Base-by-base conservation (phyloP, 352 stramenopile genomes). In the Globisporangium rhizosaccharum region DNA sequence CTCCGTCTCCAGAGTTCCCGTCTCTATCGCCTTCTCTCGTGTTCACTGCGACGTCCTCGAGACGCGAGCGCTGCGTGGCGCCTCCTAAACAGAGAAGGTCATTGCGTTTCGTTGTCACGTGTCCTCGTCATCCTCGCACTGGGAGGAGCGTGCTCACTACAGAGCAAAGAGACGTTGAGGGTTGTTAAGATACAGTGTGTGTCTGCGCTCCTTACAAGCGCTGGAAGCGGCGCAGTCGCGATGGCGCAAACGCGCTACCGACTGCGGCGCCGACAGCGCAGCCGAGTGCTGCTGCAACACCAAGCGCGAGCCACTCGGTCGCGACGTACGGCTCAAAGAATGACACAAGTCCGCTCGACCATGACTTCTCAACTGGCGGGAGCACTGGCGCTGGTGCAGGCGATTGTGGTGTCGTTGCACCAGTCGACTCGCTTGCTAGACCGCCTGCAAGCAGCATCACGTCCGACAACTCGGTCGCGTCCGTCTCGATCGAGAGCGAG, bases 181-280 rank as follows among this genome's bases (percentile, higher is more conserved):
- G 33, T 3, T 10, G 33, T 2, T 39, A 6, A 36, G 33, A 39
- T 39, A 39, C 33, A 39, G 33, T 14, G 6, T 39, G 33, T 12
- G 33, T 12, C 1, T 33, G 28, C 1, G 33, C 15, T 52, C 25
- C 18, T 50, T 20, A 17, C 37, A 17, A 15, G n/a, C 10, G 2
- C 41, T 42, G 49, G 41, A 63, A 41, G 17, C 58, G 58, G 49
- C 51, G 51, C 44, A 57, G 28, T 18, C 51, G 14, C 51, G 33
- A 44, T 5, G 28, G 42, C 30, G 23, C 41, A 9, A 57, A 6
- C 12, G 11, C 18, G 30, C 55, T 59, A 50, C 28, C 46, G 33
- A 66, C 64, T 42, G 20, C 58, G 57, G 48, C 75, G 48, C 73
- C 73, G 28, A 79, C 56, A 39, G 68, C 52, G 44, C 73, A 79